Conservation (phyloP, 192 early-diverging fungal genomes). For the Powellomyces hirtus region DNA sequence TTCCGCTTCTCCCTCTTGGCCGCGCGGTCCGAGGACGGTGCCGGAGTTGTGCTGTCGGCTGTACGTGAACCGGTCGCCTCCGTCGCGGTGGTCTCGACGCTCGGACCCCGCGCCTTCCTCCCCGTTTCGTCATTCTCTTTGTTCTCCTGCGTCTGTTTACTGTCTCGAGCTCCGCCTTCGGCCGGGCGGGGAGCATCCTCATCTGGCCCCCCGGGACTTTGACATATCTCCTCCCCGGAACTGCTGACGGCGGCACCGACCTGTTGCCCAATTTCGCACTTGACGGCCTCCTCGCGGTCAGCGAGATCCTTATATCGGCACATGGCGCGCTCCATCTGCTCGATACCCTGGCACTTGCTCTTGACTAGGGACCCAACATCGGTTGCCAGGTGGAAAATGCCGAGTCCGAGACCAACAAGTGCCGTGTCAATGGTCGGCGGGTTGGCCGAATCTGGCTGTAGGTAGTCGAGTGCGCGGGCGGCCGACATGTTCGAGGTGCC, state of each 20-base stretch:
- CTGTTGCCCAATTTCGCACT: constrained; percentile 35
- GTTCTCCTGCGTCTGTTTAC: not conserved
- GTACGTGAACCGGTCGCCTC: not conserved
- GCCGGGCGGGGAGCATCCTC: not conserved
- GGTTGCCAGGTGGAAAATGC: constrained; percentile 37
- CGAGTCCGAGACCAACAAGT: constrained; percentile 41
- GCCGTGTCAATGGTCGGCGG: constrained; percentile 27
- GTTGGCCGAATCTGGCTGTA: constrained; percentile 9
- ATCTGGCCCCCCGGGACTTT: no score
- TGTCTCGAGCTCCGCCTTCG: not conserved
- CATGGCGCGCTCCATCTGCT: constrained; percentile 33
- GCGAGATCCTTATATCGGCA: constrained; percentile 28
- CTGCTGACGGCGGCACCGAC: not conserved
- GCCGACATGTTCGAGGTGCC: constrained; percentile 8
- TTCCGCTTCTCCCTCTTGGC: constrained; percentile 8
- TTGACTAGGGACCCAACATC: constrained; percentile 39
- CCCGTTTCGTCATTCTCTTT: not conserved
- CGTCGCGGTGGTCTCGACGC: not conserved
- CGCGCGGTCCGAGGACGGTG: not conserved
- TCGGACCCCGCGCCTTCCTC: not conserved
- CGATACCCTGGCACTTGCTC: constrained; percentile 38
- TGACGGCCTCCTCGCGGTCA: constrained; percentile 36
- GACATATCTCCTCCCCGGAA: not conserved
- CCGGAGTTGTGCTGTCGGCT: not conserved
- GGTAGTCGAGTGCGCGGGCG: constrained; percentile 11